Evolutionary conservation across 768 basidiomycete genomes (phyloP).

Genomic region (Amanita muscaria): DNA sequence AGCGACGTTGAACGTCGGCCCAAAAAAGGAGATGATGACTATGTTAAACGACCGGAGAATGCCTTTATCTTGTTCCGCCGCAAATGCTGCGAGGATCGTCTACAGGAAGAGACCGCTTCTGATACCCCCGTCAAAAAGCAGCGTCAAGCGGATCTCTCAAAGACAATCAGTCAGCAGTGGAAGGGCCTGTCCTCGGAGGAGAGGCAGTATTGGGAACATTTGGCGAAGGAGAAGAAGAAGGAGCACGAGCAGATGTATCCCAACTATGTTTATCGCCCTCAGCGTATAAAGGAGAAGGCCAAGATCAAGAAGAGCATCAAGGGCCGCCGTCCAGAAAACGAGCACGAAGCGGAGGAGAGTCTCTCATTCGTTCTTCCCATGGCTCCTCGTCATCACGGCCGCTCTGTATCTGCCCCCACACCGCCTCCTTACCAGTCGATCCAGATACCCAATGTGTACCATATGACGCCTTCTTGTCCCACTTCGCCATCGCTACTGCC

Average conservation of each 20-base stretch:
- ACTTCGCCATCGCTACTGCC: slow-evolving; percentile 49
- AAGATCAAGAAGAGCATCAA: slow-evolving; percentile 32
- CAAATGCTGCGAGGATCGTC: slow-evolving; percentile 67
- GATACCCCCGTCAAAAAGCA: slow-evolving; percentile 54
- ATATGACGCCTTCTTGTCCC: slow-evolving; percentile 47
- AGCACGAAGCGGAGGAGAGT: slow-evolving; percentile 31
- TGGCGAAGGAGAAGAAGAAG: slow-evolving; percentile 73
- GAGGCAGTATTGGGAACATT: slow-evolving; percentile 63
- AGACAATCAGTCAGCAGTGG: slow-evolving; percentile 79
- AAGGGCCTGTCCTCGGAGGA: slow-evolving; percentile 58
- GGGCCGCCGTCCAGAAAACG: slow-evolving; percentile 22
- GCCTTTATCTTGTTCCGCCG: slow-evolving; percentile 81
- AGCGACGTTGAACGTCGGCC: slow-evolving; percentile 47
- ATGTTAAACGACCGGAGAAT: slow-evolving; percentile 78
- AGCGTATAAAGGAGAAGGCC: slow-evolving; percentile 50
- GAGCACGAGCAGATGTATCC: slow-evolving; percentile 71
- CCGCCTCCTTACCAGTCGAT: slow-evolving; percentile 63
- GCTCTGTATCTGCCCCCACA: slow-evolving; percentile 51
- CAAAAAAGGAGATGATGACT: slow-evolving; percentile 72
- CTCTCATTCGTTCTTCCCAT: slow-evolving; percentile 34
- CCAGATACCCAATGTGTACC: slow-evolving; percentile 56
- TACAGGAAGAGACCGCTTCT: slow-evolving; percentile 41
- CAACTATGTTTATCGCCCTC: slow-evolving; percentile 72
- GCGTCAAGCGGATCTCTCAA: slow-evolving; percentile 56
- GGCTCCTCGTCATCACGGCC: slow-evolving; percentile 21